Evolutionary conservation across 495 filamentous ascomycete genomes (phyloP).

Genomic region (Parathielavia hyrcaniae): DNA sequence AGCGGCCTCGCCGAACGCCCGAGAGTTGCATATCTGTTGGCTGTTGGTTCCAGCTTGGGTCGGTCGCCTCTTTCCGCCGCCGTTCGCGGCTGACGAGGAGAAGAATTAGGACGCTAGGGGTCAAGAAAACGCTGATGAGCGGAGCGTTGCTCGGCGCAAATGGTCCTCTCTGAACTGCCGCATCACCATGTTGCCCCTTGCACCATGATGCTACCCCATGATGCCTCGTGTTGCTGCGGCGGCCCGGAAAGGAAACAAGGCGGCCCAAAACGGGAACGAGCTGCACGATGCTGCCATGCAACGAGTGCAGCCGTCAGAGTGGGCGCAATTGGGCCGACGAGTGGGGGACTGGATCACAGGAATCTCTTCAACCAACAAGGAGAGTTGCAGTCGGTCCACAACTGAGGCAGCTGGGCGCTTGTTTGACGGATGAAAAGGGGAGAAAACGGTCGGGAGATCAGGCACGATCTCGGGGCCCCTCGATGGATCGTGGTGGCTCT

Average conservation of each 20-base stretch:
- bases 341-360: background rate
- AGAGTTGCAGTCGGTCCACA: background rate
- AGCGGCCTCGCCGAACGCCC: background rate
- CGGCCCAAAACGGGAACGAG: conserved; percentile 8
- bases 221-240: conserved; percentile 6
- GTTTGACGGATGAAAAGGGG: background rate
- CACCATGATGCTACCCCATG: conserved; percentile 18
- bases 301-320: conserved; percentile 2
- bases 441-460: conserved; percentile 8
- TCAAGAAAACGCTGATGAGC: background rate
- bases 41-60: conserved; percentile 17
- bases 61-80: background rate
- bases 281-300: conserved; percentile 2
- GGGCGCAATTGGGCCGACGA: conserved; percentile 1
- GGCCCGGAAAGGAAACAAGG: conserved; percentile 11
- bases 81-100: background rate
- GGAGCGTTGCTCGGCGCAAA: conserved; percentile 4
- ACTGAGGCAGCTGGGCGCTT: background rate
- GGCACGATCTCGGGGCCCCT: conserved; percentile 13
- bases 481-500: conserved; percentile 12
- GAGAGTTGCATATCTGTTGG: background rate
- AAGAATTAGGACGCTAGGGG: background rate
- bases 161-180: background rate
- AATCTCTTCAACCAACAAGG: conserved; percentile 1
- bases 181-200: conserved; percentile 4